phyloP scores from a whole-genome alignment of 345 rosid species.

The thale cress (Arabidopsis thaliana) region TAIR10.1 NC_003070.9:22227001-22227500 shows the following conservation, averaged over 20 bases:
- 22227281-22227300: neutral
- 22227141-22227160: neutral
- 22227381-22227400: conserved; percentile 12
- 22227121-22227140: neutral
- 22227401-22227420: conserved; percentile 16
- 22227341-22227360: neutral
- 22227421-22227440: neutral
- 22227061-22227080: neutral
- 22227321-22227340: neutral
- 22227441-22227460: conserved; percentile 31
- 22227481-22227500: conserved; percentile 17
- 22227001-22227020: neutral
- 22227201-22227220: neutral
- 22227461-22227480: neutral
- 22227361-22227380: neutral
- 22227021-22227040: neutral
- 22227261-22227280: neutral
- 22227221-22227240: conserved; percentile 21
- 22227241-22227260: neutral
- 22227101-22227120: conserved; percentile 19
- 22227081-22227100: neutral
- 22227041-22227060: conserved; percentile 20
- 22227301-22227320: neutral
- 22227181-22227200: neutral
- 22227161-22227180: neutral